phyloP scores from a whole-genome alignment of 1,284 basidiomycete species.

The Cryptococcus sp. region DNA sequence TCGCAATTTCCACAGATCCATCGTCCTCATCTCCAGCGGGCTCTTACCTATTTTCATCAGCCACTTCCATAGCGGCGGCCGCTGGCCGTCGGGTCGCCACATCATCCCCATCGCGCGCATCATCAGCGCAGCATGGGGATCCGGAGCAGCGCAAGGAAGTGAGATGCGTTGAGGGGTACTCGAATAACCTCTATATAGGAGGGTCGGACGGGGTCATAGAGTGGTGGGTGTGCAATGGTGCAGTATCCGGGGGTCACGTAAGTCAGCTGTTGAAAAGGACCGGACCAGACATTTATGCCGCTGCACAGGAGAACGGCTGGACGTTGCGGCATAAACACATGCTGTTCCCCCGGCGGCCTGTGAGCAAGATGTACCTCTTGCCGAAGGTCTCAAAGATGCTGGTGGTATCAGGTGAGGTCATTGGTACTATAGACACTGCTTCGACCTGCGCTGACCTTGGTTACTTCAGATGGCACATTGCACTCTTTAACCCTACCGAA shows the following conservation, averaged over 20 bases:
- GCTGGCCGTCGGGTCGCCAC: conserved; percentile 1
- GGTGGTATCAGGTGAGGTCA: conserved; percentile 62
- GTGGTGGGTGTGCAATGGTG: conserved; percentile 47
- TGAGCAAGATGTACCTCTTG: conserved; percentile 72
- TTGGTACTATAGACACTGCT: neutral
- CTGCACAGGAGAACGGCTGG: conserved; percentile 35
- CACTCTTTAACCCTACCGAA: conserved; percentile 75
- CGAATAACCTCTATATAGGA: conserved; percentile 48
- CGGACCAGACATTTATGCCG: neutral
- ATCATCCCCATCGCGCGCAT: neutral
- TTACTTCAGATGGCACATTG: conserved; percentile 62
- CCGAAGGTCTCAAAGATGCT: conserved; percentile 69
- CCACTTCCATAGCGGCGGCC: too few relatives aligned
- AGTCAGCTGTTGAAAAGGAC: conserved; percentile 2
- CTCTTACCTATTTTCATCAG: too few relatives aligned
- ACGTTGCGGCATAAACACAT: conserved; percentile 42
- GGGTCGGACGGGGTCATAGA: conserved; percentile 48
- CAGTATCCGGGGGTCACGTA: conserved; percentile 26
- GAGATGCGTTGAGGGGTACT: conserved; percentile 47
- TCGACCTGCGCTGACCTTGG: neutral
- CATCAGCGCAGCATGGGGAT: conserved; percentile 9
- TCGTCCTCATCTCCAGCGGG: neutral
- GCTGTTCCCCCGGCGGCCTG: conserved; percentile 51
- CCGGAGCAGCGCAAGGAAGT: conserved; percentile 18
- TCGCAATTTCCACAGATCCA: neutral